Evolutionary conservation across 2,329 filamentous ascomycete species (phyloP).

Genomic region (Ascochyta rabiei): DNA sequence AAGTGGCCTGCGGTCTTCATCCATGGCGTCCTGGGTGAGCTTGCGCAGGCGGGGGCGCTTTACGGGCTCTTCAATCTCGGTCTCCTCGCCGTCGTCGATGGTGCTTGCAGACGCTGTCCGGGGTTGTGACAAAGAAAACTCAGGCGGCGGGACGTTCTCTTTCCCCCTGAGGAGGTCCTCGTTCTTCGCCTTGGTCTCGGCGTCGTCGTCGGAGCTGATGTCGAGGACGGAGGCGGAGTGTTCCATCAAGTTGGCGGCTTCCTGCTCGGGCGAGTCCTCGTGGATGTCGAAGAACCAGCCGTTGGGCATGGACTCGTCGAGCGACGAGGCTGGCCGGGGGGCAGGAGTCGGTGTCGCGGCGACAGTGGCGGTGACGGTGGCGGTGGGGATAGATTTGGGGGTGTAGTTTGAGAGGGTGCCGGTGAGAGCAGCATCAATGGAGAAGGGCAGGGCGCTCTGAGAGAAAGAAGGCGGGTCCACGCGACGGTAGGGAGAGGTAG

Average conservation of each 20-base stretch:
- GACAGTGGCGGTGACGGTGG: constrained; percentile 34
- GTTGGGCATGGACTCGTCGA: constrained; percentile 63
- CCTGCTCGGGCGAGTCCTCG: constrained; percentile 87
- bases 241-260: constrained; percentile 90
- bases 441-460: constrained; percentile 69
- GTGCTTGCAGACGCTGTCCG: constrained; percentile 16
- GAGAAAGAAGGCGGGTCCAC: constrained; percentile 72
- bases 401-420: constrained; percentile 72
- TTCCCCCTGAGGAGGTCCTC: constrained; percentile 72
- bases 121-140: constrained; percentile 38
- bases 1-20: constrained; percentile 48
- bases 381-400: constrained; percentile 48
- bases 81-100: constrained; percentile 21
- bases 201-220: constrained; percentile 87
- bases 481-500: constrained; percentile 66
- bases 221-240: constrained; percentile 87
- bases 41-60: constrained; percentile 39
- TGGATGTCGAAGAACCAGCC: constrained; percentile 93
- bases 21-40: constrained; percentile 47
- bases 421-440: constrained; percentile 81
- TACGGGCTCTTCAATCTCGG: constrained; percentile 24
- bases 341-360: constrained; percentile 44
- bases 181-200: constrained; percentile 60
- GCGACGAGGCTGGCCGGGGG: constrained; percentile 40
- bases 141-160: constrained; percentile 84